phyloP scores from a whole-genome alignment of 2,329 filamentous ascomycete genomes.

The Cercospora berteroae region DNA sequence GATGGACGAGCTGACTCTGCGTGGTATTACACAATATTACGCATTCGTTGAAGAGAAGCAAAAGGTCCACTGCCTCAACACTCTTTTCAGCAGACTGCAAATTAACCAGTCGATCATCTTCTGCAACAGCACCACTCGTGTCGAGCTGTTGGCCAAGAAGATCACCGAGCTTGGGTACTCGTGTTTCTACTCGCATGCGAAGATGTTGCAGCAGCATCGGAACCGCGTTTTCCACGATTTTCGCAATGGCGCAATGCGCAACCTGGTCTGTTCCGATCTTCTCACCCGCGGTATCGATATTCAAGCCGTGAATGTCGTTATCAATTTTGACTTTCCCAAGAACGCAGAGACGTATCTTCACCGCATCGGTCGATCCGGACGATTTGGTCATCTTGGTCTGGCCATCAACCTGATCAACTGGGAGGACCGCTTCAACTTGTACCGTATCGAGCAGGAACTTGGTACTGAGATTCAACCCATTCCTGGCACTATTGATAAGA shows the following conservation, averaged over 20 bases:
- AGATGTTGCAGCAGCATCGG: conserved; percentile 94
- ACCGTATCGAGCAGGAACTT: conserved; percentile 96
- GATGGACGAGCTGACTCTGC: conserved; percentile 97
- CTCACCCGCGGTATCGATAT: conserved; percentile 99
- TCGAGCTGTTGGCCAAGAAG: conserved; percentile 96
- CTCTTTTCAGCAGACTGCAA: conserved; percentile 96
- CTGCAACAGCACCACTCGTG: conserved; percentile 98
- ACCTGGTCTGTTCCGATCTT: conserved; percentile 95
- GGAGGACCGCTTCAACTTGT: conserved; percentile 98
- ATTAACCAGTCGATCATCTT: conserved; percentile 99
- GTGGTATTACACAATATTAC: conserved; percentile 98
- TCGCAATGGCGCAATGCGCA: conserved; percentile 94
- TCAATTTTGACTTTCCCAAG: conserved; percentile 99
- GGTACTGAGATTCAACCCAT: conserved; percentile 98
- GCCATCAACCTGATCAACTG: conserved; percentile 99
- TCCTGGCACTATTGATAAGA: conserved; percentile 91
- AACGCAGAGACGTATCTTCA: conserved; percentile 99
- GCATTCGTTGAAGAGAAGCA: conserved; percentile 99
- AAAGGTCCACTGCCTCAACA: conserved; percentile 98
- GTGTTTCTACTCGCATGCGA: conserved; percentile 98
- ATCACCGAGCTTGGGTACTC: conserved; percentile 99
- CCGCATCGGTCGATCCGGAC: conserved; percentile 94
- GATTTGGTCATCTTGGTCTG: conserved; percentile 93
- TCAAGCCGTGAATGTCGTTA: conserved; percentile 97
- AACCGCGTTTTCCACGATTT: conserved; percentile 99